Base-by-base conservation (phyloP, 345 rosid species). In the Corchorus olitorius region DNA sequence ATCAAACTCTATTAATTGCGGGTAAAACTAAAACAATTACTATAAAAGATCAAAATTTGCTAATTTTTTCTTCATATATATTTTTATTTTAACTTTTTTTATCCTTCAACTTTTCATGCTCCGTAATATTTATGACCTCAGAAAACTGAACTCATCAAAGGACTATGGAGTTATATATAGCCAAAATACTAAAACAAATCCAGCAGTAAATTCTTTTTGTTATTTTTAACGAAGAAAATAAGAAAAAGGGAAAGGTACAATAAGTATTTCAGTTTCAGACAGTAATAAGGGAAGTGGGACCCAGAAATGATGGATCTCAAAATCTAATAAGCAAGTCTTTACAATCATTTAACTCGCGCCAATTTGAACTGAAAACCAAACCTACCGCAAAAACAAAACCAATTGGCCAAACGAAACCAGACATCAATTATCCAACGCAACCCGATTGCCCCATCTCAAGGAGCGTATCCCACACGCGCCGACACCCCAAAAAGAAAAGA, bases 331-430 rank as follows among this genome's bases (percentile, higher is more conserved):
- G 27, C 27, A 27, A 22, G 12, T 22, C 72, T 22, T 6, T 7
- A 46, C 6, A 45, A 66, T 45, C 37, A 20, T 37, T 69, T 68
- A 7, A 65, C 22, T 69, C 73, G 43, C 4, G 14, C 73, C 41
- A 49, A 68, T 49, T 50, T 52, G 59, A 69, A 33, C 45, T 15
- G 16, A 69, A 69, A 33, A 16, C 22, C 59, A 15, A 69, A 69
- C 3, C 27, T 27, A 27, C 27, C 27, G 73, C 41, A 20, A 45
- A 69, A 69, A 8, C n/a, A 46, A 45, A 69, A 8, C n/a, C 59
- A 27, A 33, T 45, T 27, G 72, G 72, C 41, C 41, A 15, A 50
- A 68, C 48, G 19, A 49, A 48, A 67, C 16, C 56, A 67, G 39
- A 22, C 54, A 68, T 68, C 20, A 48, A 48, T 5, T 8, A 68